Evolutionary conservation across 345 rosid genomes (phyloP).

Genomic region (Eucalyptus tenuipes): DNA sequence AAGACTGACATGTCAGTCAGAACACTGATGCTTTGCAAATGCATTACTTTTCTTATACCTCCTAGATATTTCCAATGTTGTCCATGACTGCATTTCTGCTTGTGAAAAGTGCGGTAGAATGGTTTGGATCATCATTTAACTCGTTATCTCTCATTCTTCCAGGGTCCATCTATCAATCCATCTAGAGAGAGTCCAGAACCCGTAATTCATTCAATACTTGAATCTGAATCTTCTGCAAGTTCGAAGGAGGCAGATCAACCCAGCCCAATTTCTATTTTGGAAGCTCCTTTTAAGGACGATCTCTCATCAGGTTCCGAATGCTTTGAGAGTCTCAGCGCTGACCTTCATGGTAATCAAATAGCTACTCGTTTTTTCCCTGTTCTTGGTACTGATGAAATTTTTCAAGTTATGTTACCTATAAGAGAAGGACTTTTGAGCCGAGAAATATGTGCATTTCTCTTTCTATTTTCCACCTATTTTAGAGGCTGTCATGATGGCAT

Average conservation of each 20-base stretch:
- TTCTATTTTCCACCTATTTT: neutral
- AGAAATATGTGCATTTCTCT: neutral
- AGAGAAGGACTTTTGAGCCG: neutral
- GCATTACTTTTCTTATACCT: neutral
- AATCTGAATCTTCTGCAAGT: constrained; percentile 36
- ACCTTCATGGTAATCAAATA: constrained; percentile 66
- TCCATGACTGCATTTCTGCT: neutral
- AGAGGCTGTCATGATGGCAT: neutral
- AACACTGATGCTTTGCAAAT: neutral
- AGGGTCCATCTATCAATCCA: constrained; percentile 35
- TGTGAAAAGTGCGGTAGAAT: neutral
- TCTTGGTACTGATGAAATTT: neutral
- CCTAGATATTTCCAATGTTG: neutral
- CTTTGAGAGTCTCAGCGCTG: constrained; percentile 88
- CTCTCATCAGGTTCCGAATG: constrained; percentile 77
- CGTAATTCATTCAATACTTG: constrained; percentile 22
- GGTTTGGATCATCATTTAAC: neutral
- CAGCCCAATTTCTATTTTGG: constrained; percentile 87
- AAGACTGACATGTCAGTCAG: neutral
- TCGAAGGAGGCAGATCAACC: constrained; percentile 89
- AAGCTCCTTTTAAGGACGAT: constrained; percentile 70
- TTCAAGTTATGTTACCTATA: neutral
- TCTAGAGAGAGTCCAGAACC: constrained; percentile 17
- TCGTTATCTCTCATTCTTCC: neutral
- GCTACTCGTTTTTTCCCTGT: neutral